Evolutionary conservation across 2,329 filamentous ascomycete genomes (phyloP), one percentile per base, ranked within the genome.

Genomic region (Grosmannia huntii): DNA sequence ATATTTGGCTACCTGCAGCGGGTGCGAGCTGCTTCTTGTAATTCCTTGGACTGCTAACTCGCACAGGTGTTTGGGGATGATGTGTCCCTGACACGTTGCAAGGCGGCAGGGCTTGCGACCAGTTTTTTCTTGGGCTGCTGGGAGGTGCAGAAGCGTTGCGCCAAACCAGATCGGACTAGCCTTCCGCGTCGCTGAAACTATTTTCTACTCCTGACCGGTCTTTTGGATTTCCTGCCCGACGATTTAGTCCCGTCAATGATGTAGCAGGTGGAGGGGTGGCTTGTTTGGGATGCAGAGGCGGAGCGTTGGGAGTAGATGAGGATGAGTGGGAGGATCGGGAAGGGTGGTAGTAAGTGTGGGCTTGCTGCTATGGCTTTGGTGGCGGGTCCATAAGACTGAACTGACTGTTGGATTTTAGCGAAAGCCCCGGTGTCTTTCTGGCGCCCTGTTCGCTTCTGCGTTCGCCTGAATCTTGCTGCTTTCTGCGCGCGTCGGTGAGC

Each of bases 1-100:
- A 96, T 94, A 90, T 89, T 86, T 85, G 84, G 84, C 80, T 82
- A 80, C 77, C 76, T 82, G 80, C 79, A 82, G 79, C 79, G 80
- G 79, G 72, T 79, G 75, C 76, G 78, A 73, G 76, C 79, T 81
- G 79, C 74, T 77, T 80, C 76, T 76, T 75, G 61, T 62, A 78
- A 75, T 77, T 75, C 75, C 73, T 75, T 76, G 75, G 75, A 72
- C 68, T 74, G 76, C 77, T 73, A 76, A 71, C 76, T 78, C 74
- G 75, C 72, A 81, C 79, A 80, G 75, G 74, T 73, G 68, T 73
- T 72, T 75, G 72, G 72, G 73, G 72, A 73, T 81, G 79, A 82
- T 80, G 79, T 81, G 78, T 80, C 72, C 77, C 73, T 73, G 77
- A 80, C 79, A 82, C 79, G 79, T 82, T 78, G 79, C 78, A 78